Evolutionary conservation across 2,329 filamentous ascomycete species (phyloP), one percentile per base, ranked within the genome.

Genomic region (Verticillium longisporum): DNA sequence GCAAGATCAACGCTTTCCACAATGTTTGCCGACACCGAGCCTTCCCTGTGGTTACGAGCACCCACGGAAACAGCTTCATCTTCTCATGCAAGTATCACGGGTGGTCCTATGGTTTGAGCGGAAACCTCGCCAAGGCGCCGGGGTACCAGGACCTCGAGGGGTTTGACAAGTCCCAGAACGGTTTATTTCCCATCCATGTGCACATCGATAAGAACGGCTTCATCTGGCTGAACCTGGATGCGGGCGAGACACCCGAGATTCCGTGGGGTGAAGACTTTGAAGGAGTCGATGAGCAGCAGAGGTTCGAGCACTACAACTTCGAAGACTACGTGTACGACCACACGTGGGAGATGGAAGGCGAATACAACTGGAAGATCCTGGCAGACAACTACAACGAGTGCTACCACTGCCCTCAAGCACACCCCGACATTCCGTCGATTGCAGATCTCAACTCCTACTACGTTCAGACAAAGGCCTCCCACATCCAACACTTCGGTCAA

Each of bases 301-400:
- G 79, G 31, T 78, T 80, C 65, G 66, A 74, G 56, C 81, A 80
- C 71, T 73, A 81, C 67, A 34, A 37, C 15, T 82, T 80, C 64
- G 75, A 79, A 0, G 74, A 85, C 58, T 88, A 85, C 68, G 68
- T 72, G 15, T 86, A 85, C 64, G 83, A 86, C 65, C 82, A 86
- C 68, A 71, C 72, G 36, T 86, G 82, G 81, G 78, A 83, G 65
- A 80, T 84, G 78, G 78, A 83, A 57, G 80, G 79, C 0, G 76
- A 79, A 36, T 83, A 80, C 68, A 86, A 86, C 73, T 86, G 83
- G 83, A 86, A 86, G 73, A 80, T 82, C 31, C 70, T 85, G 36
- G 79, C 80, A 14, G 85, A 88, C 68, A 87, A 88, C 74, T 88
- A 86, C 75, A 88, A 88, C 69, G 84, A 85, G 68, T 88, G 84